Evolutionary conservation across 495 filamentous ascomycete genomes (phyloP), one percentile per base, ranked within the genome.

Genomic region (Xylaria grammica): DNA sequence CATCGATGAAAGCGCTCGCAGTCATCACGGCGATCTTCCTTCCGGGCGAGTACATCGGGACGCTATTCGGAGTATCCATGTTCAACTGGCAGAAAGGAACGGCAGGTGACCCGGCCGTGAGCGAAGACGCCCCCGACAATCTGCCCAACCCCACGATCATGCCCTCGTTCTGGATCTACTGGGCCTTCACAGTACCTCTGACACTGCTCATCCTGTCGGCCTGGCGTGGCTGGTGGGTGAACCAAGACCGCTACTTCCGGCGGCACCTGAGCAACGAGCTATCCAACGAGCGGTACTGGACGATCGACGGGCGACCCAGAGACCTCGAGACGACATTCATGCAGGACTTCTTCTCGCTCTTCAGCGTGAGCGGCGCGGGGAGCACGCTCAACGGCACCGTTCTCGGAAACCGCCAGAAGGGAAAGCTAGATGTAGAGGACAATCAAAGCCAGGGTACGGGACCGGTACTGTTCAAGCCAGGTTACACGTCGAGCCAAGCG

Each of bases 161-260:
- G 63, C 69, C 72, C 13, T 70, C 65, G 0, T 76, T 76, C 62
- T 76, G 74, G 74, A 73, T 76, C 6, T 76, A 76, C 52, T 76
- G 72, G 70, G 70, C 72, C 17, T 66, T 74, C 40, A 70, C 70
- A 0, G 65, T 76, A 13, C 74, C 74, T 2, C 62, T 76, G 44
- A 76, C 72, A 1, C 29, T 73, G n/a, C 7, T 73, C 17, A 74
- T 76, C 40, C 67, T 76, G 22, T 49, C 66, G 9, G 59, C 8
- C 1, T 76, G 74, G 74, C 74, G 74, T 11, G 70, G 68, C 26
- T 76, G 74, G 74, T 76, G 74, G 74, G 74, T 76, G 3, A 70
- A 69, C 32, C 74, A 76, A 36, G 74, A 76, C 49, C 67, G 74
- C 5, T 71, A 64, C 45, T 76, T 76, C 55, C 70, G 74, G 9